These are phyloP conservation scores for Russula virescens DNA, from an alignment of 768 basidiomycete genomes.

Conservation along the genomic window DNA sequence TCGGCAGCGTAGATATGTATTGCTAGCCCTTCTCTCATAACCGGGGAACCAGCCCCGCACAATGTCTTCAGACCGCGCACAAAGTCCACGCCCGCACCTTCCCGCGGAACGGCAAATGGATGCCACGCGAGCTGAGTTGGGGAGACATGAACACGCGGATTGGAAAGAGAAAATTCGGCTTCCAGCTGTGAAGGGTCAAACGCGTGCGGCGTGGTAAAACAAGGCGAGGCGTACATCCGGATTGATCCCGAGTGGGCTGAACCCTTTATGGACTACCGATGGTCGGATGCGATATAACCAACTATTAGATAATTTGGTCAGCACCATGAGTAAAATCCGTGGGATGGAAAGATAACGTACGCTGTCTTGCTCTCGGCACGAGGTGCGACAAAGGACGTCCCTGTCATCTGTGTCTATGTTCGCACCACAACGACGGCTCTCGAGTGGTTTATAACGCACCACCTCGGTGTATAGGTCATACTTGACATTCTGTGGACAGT, in stretches of 20 bases:
- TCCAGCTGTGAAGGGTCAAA: conserved; percentile 50
- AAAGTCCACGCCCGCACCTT: conserved; percentile 43
- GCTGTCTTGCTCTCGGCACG: conserved; percentile 47
- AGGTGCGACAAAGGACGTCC: conserved; percentile 55
- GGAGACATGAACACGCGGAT: conserved; percentile 54
- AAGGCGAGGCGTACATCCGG: conserved; percentile 42
- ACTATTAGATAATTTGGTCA: conserved; percentile 28
- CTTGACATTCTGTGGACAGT: conserved; percentile 56
- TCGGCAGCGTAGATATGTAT: conserved; percentile 59
- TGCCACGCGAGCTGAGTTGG: conserved; percentile 64
- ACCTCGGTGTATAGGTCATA: conserved; percentile 59
- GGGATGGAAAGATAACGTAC: conserved; percentile 38
- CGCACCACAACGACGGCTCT: neutral
- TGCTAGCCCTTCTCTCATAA: conserved; percentile 56
- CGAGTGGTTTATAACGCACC: conserved; percentile 32
- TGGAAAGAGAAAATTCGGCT: conserved; percentile 52
- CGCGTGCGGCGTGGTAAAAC: neutral
- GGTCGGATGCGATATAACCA: conserved; percentile 66
- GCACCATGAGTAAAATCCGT: neutral
- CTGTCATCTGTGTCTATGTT: conserved; percentile 43
- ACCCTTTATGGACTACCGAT: conserved; percentile 61
- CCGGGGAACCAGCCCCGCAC: conserved; percentile 58
- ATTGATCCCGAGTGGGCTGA: conserved; percentile 49
- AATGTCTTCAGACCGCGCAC: conserved; percentile 57
- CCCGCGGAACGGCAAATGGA: conserved; percentile 50